Percentiles rank a stretch among this genome's conserved stretches.
These are phyloP conservation scores for Castanea sativa DNA, from an alignment of 306 rosid species.

Conservation along the genomic window DNA sequence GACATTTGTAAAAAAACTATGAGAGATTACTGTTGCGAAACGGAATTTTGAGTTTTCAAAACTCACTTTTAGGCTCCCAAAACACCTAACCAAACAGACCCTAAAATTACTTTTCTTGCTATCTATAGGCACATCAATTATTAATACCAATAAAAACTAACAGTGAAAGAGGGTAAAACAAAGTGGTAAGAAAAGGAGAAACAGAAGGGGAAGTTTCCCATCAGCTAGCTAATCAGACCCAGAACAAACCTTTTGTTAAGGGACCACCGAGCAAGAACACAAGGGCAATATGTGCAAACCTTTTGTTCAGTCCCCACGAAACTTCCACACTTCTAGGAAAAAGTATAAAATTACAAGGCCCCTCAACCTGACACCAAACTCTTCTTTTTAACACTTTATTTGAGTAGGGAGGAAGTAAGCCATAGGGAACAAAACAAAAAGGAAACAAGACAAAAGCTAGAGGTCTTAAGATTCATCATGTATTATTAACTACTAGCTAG, in stretches of 20 bases:
- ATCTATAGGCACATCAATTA: neutral
- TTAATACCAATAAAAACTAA: neutral
- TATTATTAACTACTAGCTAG: neutral
- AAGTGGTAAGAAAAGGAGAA: neutral
- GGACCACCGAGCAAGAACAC: neutral
- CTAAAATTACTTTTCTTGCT: neutral
- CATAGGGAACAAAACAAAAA: neutral
- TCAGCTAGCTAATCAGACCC: neutral
- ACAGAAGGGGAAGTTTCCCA: neutral
- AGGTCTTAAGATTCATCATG: neutral
- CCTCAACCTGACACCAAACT: conserved; percentile 8
- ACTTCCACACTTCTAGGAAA: conserved; percentile 17
- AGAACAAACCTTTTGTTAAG: neutral
- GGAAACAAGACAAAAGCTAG: neutral
- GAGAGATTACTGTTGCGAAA: too few relatives aligned
- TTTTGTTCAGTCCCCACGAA: conserved; percentile 11
- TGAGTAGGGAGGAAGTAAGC: neutral
- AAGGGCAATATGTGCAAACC: neutral
- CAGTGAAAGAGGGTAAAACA: neutral
- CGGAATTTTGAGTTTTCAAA: too few relatives aligned
- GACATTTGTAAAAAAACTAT: too few relatives aligned
- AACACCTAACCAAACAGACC: too few relatives aligned
- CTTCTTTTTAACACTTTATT: neutral
- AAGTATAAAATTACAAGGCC: conserved; percentile 17
- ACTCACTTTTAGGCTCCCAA: too few relatives aligned